phyloP scores from a whole-genome alignment of 441 rosid species.

The Erodium chrysanthum region DNA sequence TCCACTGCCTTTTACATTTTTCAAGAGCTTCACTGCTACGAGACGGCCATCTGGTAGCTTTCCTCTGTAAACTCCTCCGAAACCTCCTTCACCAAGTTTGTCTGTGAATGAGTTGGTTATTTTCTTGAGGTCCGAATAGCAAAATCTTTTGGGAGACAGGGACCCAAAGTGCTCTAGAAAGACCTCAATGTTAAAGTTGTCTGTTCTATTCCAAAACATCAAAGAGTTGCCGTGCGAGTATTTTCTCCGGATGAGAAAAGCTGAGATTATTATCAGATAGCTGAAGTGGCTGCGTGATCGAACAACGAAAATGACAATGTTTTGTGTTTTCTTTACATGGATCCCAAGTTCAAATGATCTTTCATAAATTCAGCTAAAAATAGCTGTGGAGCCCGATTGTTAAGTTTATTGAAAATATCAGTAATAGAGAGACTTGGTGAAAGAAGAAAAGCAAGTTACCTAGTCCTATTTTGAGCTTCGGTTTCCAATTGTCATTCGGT shows the following conservation, averaged over 20 bases:
- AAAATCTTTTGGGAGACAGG: neutral
- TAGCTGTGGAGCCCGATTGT: too few relatives aligned
- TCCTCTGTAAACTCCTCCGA: constrained; percentile 15
- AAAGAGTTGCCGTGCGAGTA: neutral
- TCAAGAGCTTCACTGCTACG: neutral
- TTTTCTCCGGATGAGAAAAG: neutral
- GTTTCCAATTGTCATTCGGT: too few relatives aligned
- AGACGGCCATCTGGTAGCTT: constrained; percentile 4
- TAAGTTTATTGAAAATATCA: too few relatives aligned
- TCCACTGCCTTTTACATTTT: constrained; percentile 15
- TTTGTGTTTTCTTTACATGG: too few relatives aligned
- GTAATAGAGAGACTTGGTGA: too few relatives aligned
- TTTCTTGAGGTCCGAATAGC: constrained; percentile 9
- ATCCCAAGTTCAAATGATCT: too few relatives aligned
- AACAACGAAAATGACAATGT: neutral
- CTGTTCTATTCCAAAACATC: neutral
- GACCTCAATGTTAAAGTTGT: neutral
- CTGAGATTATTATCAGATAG: neutral
- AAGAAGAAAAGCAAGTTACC: too few relatives aligned
- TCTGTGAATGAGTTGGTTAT: constrained; percentile 10
- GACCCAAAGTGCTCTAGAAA: constrained; percentile 1
- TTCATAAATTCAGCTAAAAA: too few relatives aligned
- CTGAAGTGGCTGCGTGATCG: neutral
- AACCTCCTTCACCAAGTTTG: constrained; percentile 16
- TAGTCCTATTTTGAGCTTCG: too few relatives aligned